Evolutionary conservation across 495 filamentous ascomycete genomes (phyloP).

Genomic region (Lepidopterella palustris): DNA sequence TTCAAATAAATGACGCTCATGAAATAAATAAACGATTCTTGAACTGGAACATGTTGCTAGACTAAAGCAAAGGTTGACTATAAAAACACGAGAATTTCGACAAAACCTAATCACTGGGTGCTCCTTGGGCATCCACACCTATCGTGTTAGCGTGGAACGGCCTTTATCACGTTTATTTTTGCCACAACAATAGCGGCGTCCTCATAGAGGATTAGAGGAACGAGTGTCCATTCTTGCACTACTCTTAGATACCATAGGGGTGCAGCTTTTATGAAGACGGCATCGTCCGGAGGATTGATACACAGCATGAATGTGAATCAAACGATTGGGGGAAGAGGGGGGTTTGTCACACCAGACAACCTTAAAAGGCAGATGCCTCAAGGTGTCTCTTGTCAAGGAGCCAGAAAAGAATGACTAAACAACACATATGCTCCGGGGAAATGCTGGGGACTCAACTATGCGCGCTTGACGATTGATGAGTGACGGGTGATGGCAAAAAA

Average conservation of each 20-base stretch:
- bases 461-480: not conserved
- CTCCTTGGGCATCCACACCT: no score
- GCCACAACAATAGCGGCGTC: not conserved
- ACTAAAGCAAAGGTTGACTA: no score
- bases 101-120: no score
- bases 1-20: no score
- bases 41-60: no score
- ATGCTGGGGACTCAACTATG: slow-evolving; percentile 5
- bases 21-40: no score
- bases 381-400: no score
- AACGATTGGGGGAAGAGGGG: not conserved
- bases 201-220: not conserved
- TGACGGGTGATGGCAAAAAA: not conserved
- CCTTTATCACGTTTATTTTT: no score
- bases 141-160: no score
- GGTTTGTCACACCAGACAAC: not conserved
- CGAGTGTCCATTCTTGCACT: not conserved
- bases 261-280: not conserved
- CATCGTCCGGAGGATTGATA: not conserved
- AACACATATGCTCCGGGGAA: slow-evolving; percentile 1
- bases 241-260: not conserved
- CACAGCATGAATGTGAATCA: not conserved
- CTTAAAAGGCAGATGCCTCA: not conserved
- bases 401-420: not conserved
- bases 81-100: no score